phyloP scores from a whole-genome alignment of 345 rosid genomes.

The Jatropha curcas region DNA sequence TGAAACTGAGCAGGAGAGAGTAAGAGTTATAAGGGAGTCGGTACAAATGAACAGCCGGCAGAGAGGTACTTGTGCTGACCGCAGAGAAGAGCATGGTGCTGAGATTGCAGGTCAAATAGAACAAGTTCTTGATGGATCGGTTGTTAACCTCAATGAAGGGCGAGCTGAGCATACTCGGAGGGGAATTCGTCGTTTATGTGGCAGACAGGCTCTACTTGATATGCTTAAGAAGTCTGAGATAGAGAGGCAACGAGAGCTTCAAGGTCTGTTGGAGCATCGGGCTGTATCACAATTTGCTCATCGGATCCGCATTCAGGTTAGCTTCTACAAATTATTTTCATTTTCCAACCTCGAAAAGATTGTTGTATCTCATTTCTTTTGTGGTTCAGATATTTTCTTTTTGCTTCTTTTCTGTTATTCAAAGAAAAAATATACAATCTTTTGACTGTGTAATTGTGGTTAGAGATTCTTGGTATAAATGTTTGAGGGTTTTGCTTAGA shows the following conservation, averaged over 20 bases:
- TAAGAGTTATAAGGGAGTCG: slow-evolving; percentile 82
- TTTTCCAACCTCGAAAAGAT: not conserved
- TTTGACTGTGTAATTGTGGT: not conserved
- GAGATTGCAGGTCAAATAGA: slow-evolving; percentile 65
- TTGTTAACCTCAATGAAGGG: slow-evolving; percentile 47
- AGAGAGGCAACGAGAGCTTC: slow-evolving; percentile 81
- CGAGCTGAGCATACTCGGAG: slow-evolving; percentile 53
- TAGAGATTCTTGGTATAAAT: not conserved
- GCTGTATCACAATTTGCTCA: slow-evolving; percentile 89
- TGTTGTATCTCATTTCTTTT: not conserved
- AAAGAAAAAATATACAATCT: not conserved
- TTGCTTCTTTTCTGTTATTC: not conserved
- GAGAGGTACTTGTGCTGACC: slow-evolving; percentile 54
- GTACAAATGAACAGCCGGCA: slow-evolving; percentile 74
- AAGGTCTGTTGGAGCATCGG: slow-evolving; percentile 56
- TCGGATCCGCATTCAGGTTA: slow-evolving; percentile 92
- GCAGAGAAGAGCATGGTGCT: slow-evolving; percentile 56
- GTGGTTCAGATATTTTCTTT: not conserved
- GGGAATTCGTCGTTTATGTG: slow-evolving; percentile 82
- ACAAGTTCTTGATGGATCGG: slow-evolving; percentile 65
- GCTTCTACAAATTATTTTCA: slow-evolving; percentile 5
- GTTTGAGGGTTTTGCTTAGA: not conserved
- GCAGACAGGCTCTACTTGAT: slow-evolving; percentile 83
- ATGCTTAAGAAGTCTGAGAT: slow-evolving; percentile 79
- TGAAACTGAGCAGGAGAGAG: slow-evolving; percentile 92